These are phyloP conservation scores for Phytophthora tubulina DNA, from an alignment of 352 stramenopile genomes.

Conservation along the genomic window DNA sequence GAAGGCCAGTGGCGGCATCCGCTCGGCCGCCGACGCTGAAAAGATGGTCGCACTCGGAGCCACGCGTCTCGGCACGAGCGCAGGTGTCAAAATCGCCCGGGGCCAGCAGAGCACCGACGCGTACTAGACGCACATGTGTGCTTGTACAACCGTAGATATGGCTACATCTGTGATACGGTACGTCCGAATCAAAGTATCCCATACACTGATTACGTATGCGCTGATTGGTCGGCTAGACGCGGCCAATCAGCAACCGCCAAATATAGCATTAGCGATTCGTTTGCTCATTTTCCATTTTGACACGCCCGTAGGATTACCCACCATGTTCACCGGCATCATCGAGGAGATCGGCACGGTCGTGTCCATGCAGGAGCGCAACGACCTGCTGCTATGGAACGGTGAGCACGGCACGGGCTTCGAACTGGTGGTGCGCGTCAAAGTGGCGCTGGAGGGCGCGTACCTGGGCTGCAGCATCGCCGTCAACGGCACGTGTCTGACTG, in stretches of 20 bases:
- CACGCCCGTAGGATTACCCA: background rate
- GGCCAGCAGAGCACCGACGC: slow-evolving; percentile 41
- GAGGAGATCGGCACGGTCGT: slow-evolving; percentile 98
- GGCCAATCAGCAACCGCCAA: slow-evolving; percentile 1
- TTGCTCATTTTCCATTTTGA: slow-evolving; percentile 27
- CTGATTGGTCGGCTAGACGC: background rate
- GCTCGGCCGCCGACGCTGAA: slow-evolving; percentile 65
- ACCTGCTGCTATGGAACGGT: slow-evolving; percentile 97
- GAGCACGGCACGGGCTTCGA: slow-evolving; percentile 90
- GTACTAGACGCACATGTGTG: slow-evolving; percentile 18
- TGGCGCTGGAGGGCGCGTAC: slow-evolving; percentile 90
- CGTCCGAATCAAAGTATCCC: slow-evolving; percentile 19
- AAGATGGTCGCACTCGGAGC: slow-evolving; percentile 81
- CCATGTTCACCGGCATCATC: slow-evolving; percentile 98
- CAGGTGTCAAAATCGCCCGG: slow-evolving; percentile 73
- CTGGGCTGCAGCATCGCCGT: slow-evolving; percentile 97
- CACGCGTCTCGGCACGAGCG: slow-evolving; percentile 74
- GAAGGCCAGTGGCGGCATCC: slow-evolving; percentile 87
- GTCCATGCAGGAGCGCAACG: slow-evolving; percentile 89
- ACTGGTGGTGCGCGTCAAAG: slow-evolving; percentile 81
- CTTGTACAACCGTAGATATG: slow-evolving; percentile 8
- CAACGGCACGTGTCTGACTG: slow-evolving; percentile 98
- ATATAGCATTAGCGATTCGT: background rate
- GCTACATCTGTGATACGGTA: slow-evolving; percentile 12
- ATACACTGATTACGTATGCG: slow-evolving; percentile 24